Base-by-base conservation (phyloP, 192 early-diverging fungal genomes). In the Mortierella alpina region DNA sequence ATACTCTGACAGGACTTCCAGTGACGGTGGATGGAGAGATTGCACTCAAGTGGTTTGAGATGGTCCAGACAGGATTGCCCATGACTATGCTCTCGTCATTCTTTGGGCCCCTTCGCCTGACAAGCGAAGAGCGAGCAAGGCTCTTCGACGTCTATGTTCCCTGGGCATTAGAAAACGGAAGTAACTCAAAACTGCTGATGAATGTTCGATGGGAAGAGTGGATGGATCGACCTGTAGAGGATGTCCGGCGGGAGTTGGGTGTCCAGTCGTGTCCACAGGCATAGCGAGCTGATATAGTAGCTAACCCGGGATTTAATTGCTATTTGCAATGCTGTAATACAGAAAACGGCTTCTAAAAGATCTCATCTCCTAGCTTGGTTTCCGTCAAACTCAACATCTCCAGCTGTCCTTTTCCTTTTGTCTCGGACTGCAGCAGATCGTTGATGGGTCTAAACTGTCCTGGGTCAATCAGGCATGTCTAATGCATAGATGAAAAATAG, bases 21-120 rank as follows among this genome's bases (percentile, higher is more conserved):
- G 88, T 93, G 2, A 91, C 92, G 5, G 93, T 97, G 7, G 93
- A 95, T 71, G 95, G 91, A 45, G 98, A 99, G 87, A 85, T 98
- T 61, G 96, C 93, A 7, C 86, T 99, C 48, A 99, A 99, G 87
- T 95, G 94, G 91, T 95, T 98, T 75, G 98, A 99, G 82, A 91
- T 93, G 83, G 88, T 87, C 12, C 98, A 99, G 75, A 96, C 93
- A 2, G 95, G 95, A 4, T 75, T 99, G 59, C 98, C 98, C 13
- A 92, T 99, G 79, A 91, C 94, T 0, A 83, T 92, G 79, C 77
- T 97, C n/a, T 88, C 91, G 14, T 93, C 92, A n/a, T 63, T 94
- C 7, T 86, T 95, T 81, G 98, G 96, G 0, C 96, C 95, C 0
- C 68, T 97, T 59, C 75, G 90, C 14, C 80, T 98, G 65, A 84